Conservation (phyloP, 1,139 yeast species). For the Kodamaea sp. region DNA sequence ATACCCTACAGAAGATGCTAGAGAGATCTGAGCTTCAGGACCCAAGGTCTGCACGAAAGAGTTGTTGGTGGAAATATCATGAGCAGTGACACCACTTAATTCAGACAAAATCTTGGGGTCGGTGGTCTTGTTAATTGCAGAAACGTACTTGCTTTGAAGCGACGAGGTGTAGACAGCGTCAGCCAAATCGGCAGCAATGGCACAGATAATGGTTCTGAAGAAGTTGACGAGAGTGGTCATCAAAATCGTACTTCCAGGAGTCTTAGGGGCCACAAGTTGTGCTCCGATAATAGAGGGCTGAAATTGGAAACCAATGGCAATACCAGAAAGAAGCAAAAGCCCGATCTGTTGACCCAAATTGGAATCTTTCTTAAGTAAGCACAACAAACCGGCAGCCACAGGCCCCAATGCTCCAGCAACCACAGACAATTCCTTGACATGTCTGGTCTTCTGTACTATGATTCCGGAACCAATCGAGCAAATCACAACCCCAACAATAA, state of each 20-base stretch:
- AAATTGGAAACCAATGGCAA: constrained; percentile 30
- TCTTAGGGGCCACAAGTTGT: constrained; percentile 38
- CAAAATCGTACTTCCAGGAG: constrained; percentile 39
- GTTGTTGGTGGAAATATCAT: no score
- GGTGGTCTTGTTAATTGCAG: no score
- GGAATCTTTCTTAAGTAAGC: constrained; percentile 34
- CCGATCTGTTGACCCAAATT: constrained; percentile 33
- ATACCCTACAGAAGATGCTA: no score
- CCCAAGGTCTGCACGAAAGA: no score
- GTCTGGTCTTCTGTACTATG: constrained; percentile 28
- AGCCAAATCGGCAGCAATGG: constrained; percentile 34
- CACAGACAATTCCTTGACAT: constrained; percentile 32
- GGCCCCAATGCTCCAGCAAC: constrained; percentile 25
- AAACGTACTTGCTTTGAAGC: no score
- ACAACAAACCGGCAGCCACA: constrained; percentile 36
- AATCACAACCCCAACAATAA: constrained; percentile 34
- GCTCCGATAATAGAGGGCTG: constrained; percentile 31
- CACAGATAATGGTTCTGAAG: constrained; percentile 32
- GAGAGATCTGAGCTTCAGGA: no score
- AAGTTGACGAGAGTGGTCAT: constrained; percentile 37
- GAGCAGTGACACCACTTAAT: no score
- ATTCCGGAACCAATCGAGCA: constrained; percentile 31
- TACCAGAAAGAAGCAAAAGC: constrained; percentile 32
- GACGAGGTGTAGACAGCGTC: constrained; percentile 38
- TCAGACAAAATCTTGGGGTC: no score